These are phyloP conservation scores for Amborella trichopoda DNA, from an alignment of 164 flowering plant species.

Conservation along the genomic window DNA sequence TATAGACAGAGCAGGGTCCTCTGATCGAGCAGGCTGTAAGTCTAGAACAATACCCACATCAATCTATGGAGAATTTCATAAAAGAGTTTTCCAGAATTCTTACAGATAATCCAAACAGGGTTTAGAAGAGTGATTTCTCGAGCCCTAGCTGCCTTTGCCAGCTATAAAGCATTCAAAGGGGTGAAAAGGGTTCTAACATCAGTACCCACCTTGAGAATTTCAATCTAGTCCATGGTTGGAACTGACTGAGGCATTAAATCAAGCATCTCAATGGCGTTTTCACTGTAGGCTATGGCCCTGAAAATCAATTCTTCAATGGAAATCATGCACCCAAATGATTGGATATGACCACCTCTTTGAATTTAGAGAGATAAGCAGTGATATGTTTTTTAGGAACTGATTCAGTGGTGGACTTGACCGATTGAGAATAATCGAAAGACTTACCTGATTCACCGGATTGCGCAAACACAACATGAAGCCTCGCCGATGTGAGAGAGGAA, in stretches of 20 bases:
- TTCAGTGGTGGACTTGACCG: slow-evolving; percentile 32
- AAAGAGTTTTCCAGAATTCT: slow-evolving; percentile 72
- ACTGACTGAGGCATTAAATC: slow-evolving; percentile 72
- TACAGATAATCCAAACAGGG: slow-evolving; percentile 82
- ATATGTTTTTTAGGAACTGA: slow-evolving; percentile 77
- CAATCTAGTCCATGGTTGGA: slow-evolving; percentile 40
- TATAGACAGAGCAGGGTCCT: slow-evolving; percentile 87
- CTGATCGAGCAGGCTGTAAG: slow-evolving; percentile 84
- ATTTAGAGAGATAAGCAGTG: slow-evolving; percentile 69
- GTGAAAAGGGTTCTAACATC: slow-evolving; percentile 73
- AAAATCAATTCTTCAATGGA: slow-evolving; percentile 61
- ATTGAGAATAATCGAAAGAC: slow-evolving; percentile 85
- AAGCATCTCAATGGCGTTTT: slow-evolving; percentile 73
- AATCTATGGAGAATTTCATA: slow-evolving; percentile 87
- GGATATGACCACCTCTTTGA: slow-evolving; percentile 81
- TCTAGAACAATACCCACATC: slow-evolving; percentile 94
- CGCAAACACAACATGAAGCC: slow-evolving; percentile 83
- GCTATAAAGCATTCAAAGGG: slow-evolving; percentile 40
- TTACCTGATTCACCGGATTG: slow-evolving; percentile 80
- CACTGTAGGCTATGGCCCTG: slow-evolving; percentile 62
- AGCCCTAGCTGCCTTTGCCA: slow-evolving; percentile 75
- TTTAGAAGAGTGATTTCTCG: slow-evolving; percentile 77
- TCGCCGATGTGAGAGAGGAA: too few relatives aligned
- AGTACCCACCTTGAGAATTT: slow-evolving; percentile 52
- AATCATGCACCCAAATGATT: slow-evolving; percentile 90